phyloP scores from a whole-genome alignment of 352 stramenopile genomes.

The Pythium diclinum region DNA sequence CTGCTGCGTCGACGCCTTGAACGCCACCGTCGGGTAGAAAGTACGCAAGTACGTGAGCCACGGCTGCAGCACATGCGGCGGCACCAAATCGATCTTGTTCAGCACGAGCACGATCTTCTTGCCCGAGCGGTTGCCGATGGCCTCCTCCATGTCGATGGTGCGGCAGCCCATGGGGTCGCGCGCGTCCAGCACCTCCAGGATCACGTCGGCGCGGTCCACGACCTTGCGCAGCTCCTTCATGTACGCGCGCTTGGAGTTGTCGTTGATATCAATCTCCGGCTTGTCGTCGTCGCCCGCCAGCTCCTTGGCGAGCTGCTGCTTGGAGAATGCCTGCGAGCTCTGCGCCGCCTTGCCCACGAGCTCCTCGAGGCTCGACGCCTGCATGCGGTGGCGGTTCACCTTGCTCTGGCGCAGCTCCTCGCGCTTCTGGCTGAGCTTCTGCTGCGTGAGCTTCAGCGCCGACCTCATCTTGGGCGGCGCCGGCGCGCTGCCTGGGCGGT shows the following conservation, averaged over 20 bases:
- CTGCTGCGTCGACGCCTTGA: slow-evolving; percentile 96
- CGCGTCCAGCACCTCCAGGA: slow-evolving; percentile 97
- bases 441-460: slow-evolving; percentile 38
- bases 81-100: slow-evolving; percentile 99
- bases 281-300: slow-evolving; percentile 21
- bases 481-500: slow-evolving; percentile 24
- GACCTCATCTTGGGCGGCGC: slow-evolving; percentile 29
- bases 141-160: slow-evolving; percentile 91
- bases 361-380: slow-evolving; percentile 48
- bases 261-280: slow-evolving; percentile 60
- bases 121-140: slow-evolving; percentile 90
- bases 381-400: slow-evolving; percentile 39
- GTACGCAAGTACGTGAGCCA: slow-evolving; percentile 94
- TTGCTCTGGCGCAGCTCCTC: slow-evolving; percentile 58
- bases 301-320: slow-evolving; percentile 29
- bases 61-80: slow-evolving; percentile 91
- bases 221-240: slow-evolving; percentile 96
- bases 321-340: slow-evolving; percentile 42
- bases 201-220: slow-evolving; percentile 94
- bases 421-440: slow-evolving; percentile 59
- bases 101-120: slow-evolving; percentile 98
- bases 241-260: slow-evolving; percentile 92
- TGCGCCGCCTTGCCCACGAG: slow-evolving; percentile 43
- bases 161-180: slow-evolving; percentile 95
- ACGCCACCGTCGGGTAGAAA: slow-evolving; percentile 94